Evolutionary conservation across 768 basidiomycete species (phyloP).

Genomic region (Hypholoma sublateritium): DNA sequence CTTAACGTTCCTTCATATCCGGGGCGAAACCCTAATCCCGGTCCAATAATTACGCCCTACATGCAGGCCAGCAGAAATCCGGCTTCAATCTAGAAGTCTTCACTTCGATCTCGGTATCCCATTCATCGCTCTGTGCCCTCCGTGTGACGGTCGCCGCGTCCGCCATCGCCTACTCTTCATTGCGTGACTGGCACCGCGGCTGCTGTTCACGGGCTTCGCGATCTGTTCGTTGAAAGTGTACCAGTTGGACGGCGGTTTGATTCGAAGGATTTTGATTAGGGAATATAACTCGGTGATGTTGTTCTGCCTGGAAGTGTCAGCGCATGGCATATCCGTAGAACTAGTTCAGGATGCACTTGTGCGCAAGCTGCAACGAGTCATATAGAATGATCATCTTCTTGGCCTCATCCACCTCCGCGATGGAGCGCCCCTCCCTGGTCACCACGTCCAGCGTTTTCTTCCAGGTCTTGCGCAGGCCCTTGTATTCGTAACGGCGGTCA

Average conservation of each 20-base stretch:
- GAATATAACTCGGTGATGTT: no score
- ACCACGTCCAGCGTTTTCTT: slow-evolving; percentile 93
- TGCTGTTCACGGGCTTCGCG: no score
- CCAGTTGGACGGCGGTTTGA: no score
- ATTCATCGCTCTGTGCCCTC: slow-evolving; percentile 30
- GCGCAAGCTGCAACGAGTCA: slow-evolving; percentile 96
- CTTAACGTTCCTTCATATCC: slow-evolving; percentile 20
- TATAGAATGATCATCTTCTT: slow-evolving; percentile 99
- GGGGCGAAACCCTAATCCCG: slow-evolving; percentile 17
- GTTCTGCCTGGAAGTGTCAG: no score
- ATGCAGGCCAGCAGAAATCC: slow-evolving; percentile 35
- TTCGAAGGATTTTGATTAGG: no score
- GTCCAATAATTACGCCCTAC: slow-evolving; percentile 41
- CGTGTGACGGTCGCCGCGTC: slow-evolving; percentile 28
- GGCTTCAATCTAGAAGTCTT: slow-evolving; percentile 43
- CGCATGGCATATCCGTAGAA: slow-evolving; percentile 99
- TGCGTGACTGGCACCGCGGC: no score
- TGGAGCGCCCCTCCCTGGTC: slow-evolving; percentile 59
- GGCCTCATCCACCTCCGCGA: slow-evolving; percentile 92
- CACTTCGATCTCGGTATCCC: slow-evolving; percentile 76
- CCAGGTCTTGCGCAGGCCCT: no score
- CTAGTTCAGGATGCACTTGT: slow-evolving; percentile 99
- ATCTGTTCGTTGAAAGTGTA: no score
- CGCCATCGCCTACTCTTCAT: slow-evolving; percentile 33
- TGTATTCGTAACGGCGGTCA: no score